Evolutionary conservation across 225 moss, liverwort and hornwort species (phyloP), one percentile per base, ranked within the genome.

Genomic region (Neckera pumila): DNA sequence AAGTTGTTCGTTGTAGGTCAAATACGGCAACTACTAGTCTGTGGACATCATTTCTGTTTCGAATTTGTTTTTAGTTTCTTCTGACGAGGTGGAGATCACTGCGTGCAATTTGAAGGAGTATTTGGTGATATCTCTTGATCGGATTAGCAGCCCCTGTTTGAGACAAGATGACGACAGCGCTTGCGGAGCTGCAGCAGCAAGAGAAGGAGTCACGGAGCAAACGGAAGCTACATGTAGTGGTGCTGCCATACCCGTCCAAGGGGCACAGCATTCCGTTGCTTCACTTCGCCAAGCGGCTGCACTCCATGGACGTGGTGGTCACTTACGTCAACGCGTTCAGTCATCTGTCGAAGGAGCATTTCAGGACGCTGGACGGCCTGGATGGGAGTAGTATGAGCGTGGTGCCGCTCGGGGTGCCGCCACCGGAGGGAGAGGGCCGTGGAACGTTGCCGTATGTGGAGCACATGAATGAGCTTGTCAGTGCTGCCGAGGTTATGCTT

Each of bases 191-290:
- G 40, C 84, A 53, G 79, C 79, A 45, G 53, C 74, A 36, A 34
- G 23, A 38, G 53, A 12, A 53, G 38, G 88, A 72, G 80, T 64
- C 19, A 11, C 31, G 72, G 30, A 49, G 77, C n/a, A 64, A 77
- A 21, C 64, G 60, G 9, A 81, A 81, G 87, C 42, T 92, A 34
- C 93, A 94, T 36, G 90, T 36, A 4, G 80, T 94, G 86, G 77
- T 94, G 73, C 88, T 94, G 69, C 93, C 93, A 9, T 92, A 91
- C 25, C 93, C 93, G 19, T 80, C 93, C 63, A 87, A 87, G 85
- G 93, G 93, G 25, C 93, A 94, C 83, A 92, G 93, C 85, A 90
- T 94, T 87, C 93, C 93, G 75, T 53, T 93, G 73, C 85, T 93
- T 12, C 92, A 93, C 36, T 93, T 93, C 56, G 93, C 93, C 14